Percentiles rank a stretch among this genome's conserved stretches.
Evolutionary conservation across 805 yeast species (phyloP).

Genomic region (Cyberlindnera mrakii): DNA sequence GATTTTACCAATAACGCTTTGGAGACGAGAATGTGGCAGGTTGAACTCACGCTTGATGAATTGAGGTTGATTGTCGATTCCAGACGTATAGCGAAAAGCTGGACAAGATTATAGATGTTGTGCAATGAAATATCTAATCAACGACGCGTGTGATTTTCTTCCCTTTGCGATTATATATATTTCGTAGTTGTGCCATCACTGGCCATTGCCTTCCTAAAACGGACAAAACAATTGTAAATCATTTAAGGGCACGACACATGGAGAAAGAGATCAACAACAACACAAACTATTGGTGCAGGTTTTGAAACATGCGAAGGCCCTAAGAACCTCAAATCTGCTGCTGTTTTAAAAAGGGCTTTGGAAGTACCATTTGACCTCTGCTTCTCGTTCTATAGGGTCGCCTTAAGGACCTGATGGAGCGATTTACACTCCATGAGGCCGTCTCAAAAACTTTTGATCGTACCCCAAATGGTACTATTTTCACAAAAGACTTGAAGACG

Average conservation of each 20-base stretch:
- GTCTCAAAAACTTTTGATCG: constrained; percentile 39
- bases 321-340: not conserved
- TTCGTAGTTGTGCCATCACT: constrained; percentile 1
- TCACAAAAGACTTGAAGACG: constrained; percentile 51
- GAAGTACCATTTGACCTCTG: too few species aligned
- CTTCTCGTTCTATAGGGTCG: too few species aligned
- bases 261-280: too few species aligned
- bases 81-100: constrained; percentile 15
- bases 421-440: constrained; percentile 33
- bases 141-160: too few species aligned
- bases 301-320: too few species aligned
- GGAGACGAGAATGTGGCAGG: constrained; percentile 23
- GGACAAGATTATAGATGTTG: constrained; percentile 19
- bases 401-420: not conserved
- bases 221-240: constrained; percentile 16
- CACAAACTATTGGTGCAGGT: too few species aligned
- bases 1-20: constrained; percentile 14
- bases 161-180: not conserved
- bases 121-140: too few species aligned
- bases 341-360: too few species aligned
- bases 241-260: too few species aligned
- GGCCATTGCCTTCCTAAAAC: constrained; percentile 15
- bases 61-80: constrained; percentile 13
- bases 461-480: constrained; percentile 48
- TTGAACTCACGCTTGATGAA: constrained; percentile 23